Base-by-base conservation (phyloP, 805 yeast genomes). In the Candida pseudoglaebosa region DNA sequence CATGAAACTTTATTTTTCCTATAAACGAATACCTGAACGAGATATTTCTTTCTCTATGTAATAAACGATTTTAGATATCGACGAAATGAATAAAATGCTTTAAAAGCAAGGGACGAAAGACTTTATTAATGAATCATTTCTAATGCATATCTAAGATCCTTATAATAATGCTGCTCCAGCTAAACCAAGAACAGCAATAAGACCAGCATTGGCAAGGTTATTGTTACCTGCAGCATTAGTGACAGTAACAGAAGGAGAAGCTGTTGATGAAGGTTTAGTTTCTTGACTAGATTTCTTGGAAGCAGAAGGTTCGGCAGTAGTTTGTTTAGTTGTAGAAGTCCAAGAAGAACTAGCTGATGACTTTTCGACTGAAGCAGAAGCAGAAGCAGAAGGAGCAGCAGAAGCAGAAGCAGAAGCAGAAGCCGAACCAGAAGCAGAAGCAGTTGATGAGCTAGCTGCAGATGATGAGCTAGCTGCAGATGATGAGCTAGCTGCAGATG, bases 141-240 rank as follows among this genome's bases (percentile, higher is more conserved):
- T n/a, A 29, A 29, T 29, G 17, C 15, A 8, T 14, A 13, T 6
- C 19, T 28, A 31, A 31, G 12, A 17, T 17, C 32, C 29, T 44
- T 55, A 59, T 37, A 59, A 50, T 32, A 59, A 57, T 44, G 57
- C 68, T 46, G 62, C 70, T 51, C 67, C 75, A 26, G 62, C 55
- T 17, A 69, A 50, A 37, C 71, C 73, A 41, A 61, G 61, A 12
- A 65, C 45, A 43, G 70, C 70, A 34, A 15, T 15, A 10, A 26
- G n/a, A 26, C 64, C 60, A 44, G 44, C 48, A 28, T 47, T 47
- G 12, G 39, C 44, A 26, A 24, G 28, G 17, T 45, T 57, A 21
- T 52, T n/a, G n/a, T n/a, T 55, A 36, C 39, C 57, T 29, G 56
- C 48, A 61, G 47, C 57, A 47, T 41, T 55, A 45, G 48, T 59